phyloP scores from a whole-genome alignment of 2,329 filamentous ascomycete species.

The Xylaria sp. region DNA sequence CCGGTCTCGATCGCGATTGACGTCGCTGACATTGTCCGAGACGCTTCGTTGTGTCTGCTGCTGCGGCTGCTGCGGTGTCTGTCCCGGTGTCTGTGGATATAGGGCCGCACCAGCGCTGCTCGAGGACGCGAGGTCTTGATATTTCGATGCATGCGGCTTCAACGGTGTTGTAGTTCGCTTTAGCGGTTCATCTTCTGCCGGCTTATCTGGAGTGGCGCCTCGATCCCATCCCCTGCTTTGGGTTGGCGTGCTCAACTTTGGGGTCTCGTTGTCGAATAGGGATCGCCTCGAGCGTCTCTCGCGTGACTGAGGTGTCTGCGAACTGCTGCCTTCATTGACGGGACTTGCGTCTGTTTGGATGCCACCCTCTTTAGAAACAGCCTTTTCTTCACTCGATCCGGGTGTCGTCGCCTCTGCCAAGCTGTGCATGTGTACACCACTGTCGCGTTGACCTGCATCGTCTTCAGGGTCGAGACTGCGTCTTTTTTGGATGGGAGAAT shows the following conservation, averaged over 20 bases:
- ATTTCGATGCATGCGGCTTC: slow-evolving; percentile 39
- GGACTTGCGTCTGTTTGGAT: slow-evolving; percentile 52
- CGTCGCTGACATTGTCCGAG: slow-evolving; percentile 52
- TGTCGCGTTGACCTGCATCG: slow-evolving; percentile 61
- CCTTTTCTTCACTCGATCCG: slow-evolving; percentile 41
- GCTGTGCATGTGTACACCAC: slow-evolving; percentile 66
- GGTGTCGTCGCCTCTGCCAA: slow-evolving; percentile 51
- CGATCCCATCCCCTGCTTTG: slow-evolving; percentile 29
- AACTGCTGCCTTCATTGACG: slow-evolving; percentile 56
- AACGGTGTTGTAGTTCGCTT: slow-evolving; percentile 30
- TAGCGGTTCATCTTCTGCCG: slow-evolving; percentile 27
- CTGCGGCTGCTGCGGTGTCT: slow-evolving; percentile 13
- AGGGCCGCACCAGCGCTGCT: slow-evolving; percentile 37
- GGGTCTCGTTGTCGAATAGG: slow-evolving; percentile 44
- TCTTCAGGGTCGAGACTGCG: slow-evolving; percentile 49
- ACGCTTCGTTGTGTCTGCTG: slow-evolving; percentile 50
- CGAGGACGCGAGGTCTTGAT: slow-evolving; percentile 37
- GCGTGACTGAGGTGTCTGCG: slow-evolving; percentile 48
- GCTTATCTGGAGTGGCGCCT: slow-evolving; percentile 32
- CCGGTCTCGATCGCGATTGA: slow-evolving; percentile 27
- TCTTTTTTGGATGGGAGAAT: slow-evolving; percentile 56
- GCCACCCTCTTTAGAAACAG: slow-evolving; percentile 46
- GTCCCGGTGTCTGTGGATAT: slow-evolving; percentile 32
- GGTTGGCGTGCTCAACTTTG: slow-evolving; percentile 43
- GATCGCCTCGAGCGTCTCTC: slow-evolving; percentile 48